A percentile compares a stretch with the other conserved stretches of the same genome.
These are phyloP conservation scores for Lichtheimia ramosa DNA, from an alignment of 371 early-diverging fungal species.

Conservation along the genomic window DNA sequence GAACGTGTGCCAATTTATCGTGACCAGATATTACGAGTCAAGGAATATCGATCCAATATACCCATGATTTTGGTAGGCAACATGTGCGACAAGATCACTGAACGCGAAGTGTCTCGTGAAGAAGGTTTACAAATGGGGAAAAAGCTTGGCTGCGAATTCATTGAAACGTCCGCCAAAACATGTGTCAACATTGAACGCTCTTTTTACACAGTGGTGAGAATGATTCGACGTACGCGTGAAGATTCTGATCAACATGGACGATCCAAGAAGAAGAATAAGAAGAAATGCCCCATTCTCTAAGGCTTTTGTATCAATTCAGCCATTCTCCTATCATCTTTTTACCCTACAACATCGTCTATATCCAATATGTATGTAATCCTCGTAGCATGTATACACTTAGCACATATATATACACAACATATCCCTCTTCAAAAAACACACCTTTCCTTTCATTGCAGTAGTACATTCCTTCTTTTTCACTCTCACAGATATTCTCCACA, in stretches of 20 bases:
- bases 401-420: neutral
- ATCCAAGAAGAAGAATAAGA: constrained; percentile 14
- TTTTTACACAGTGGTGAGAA: constrained; percentile 54
- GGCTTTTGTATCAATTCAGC: neutral
- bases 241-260: constrained; percentile 5
- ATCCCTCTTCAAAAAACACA: no score
- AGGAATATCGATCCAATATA: constrained; percentile 70
- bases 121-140: constrained; percentile 27
- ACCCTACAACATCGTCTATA: neutral
- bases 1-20: constrained; percentile 78
- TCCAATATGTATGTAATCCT: neutral
- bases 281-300: constrained; percentile 20
- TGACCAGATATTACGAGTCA: constrained; percentile 81
- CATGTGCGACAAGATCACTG: constrained; percentile 80
- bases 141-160: constrained; percentile 56
- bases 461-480: neutral
- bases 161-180: constrained; percentile 81
- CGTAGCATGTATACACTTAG: no score
- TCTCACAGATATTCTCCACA: neutral
- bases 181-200: constrained; percentile 76
- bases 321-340: neutral
- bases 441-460: no score
- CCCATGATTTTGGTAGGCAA: constrained; percentile 92
- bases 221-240: constrained; percentile 39
- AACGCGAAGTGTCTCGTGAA: constrained; percentile 73